Base-by-base conservation (phyloP, 139 green algal species). In the Spirogloea muscicola region DNA sequence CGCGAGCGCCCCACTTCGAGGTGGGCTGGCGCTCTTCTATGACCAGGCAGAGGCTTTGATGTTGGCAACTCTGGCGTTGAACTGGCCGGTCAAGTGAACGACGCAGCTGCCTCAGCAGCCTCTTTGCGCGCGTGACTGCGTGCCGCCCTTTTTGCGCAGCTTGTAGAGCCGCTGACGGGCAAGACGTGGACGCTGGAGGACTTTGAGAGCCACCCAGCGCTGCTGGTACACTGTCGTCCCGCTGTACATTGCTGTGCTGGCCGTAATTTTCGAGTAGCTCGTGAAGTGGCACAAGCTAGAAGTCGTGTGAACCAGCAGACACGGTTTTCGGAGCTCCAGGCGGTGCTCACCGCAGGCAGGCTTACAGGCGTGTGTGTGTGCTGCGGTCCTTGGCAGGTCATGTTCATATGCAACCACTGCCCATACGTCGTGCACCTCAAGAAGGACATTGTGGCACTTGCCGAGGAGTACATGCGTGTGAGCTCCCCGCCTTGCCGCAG, bases 381-480 rank as follows among this genome's bases (percentile, higher is more conserved):
- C n/a, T n/a, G n/a, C n/a, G n/a, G n/a, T n/a, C n/a, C n/a, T n/a
- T 92, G 46, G 1, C 61, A 71, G 5, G 59, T 95, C 25, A 88
- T 89, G 79, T 91, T 93, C 61, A 88, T 93, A 43, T 95, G 88
- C 79, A 90, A 90, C 58, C 90, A 94, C 73, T 92, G 90, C 80
- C 89, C 89, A 36, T 93, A 91, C 76, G 89, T 94, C 1, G 67
- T 89, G 0, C 86, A 88, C 59, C 69, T 94, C 2, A 91, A 91
- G 79, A 55, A 29, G 58, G 51, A 84, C 49, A 36, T 77, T 2
- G 34, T 49, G 36, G 55, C 51, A n/a, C 21, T 77, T 31, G 58
- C 38, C 67, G 27, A 43, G 21, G 49, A 67, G 1, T 75, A 75
- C 37, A 75, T 75, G n/a, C n/a, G n/a, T n/a, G n/a, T n/a, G n/a